Conservation (phyloP, 257 asterid genomes). For the Nyctanthes arbortristis region DNA sequence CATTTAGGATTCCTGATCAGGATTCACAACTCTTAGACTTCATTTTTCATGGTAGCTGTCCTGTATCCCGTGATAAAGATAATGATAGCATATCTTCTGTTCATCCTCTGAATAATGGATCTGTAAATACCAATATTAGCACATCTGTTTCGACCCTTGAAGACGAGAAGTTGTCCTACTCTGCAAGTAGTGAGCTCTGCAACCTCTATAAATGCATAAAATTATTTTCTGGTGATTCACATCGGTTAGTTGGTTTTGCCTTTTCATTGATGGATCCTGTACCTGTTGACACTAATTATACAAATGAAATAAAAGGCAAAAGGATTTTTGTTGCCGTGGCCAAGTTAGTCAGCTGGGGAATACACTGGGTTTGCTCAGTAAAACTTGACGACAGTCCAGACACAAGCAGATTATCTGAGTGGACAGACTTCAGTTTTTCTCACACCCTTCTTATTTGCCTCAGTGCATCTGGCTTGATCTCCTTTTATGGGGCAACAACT, state of each 20-base stretch:
- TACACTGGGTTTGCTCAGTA: constrained; percentile 77
- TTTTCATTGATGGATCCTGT: constrained; percentile 33
- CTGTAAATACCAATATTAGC: constrained; percentile 29
- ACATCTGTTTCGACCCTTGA: constrained; percentile 20
- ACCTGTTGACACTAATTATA: constrained; percentile 27
- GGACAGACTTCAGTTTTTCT: constrained; percentile 82
- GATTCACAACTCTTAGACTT: constrained; percentile 57
- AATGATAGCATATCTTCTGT: constrained; percentile 31
- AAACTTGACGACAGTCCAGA: constrained; percentile 53
- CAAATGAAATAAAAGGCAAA: constrained; percentile 39
- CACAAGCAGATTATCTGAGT: constrained; percentile 48
- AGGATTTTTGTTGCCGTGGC: constrained; percentile 57
- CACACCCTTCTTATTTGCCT: constrained; percentile 72
- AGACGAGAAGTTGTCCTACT: constrained; percentile 34
- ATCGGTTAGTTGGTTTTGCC: constrained; percentile 76
- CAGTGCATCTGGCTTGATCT: constrained; percentile 64
- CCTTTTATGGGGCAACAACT: constrained; percentile 56
- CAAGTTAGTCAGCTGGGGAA: constrained; percentile 67
- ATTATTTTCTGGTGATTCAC: constrained; percentile 75
- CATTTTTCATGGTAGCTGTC: constrained; percentile 38
- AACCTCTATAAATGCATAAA: constrained; percentile 55
- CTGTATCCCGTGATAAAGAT: constrained; percentile 37
- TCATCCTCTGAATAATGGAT: constrained; percentile 26
- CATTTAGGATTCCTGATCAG: constrained; percentile 66
- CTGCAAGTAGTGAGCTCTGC: constrained; percentile 31